A percentile compares a stretch with the other conserved stretches of the same genome.
phyloP scores from a whole-genome alignment of 1,139 yeast species.

The Yamadazyma siamensis region DNA sequence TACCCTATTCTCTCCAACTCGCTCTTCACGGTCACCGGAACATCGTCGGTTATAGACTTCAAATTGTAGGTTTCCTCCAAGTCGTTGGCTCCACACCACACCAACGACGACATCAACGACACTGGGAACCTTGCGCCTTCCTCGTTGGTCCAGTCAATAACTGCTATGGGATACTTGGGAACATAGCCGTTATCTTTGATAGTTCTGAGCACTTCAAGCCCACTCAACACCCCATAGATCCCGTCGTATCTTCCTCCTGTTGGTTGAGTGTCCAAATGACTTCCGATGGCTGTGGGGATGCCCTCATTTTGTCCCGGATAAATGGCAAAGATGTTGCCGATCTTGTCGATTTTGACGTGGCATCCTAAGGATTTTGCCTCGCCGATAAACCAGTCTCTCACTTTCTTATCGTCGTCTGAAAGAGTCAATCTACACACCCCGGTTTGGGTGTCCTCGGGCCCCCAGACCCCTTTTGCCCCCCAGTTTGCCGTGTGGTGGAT shows the following conservation, averaged over 20 bases:
- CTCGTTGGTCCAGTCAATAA: slow-evolving; percentile 72
- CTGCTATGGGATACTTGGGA: slow-evolving; percentile 64
- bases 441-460: slow-evolving; percentile 51
- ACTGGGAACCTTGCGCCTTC: slow-evolving; percentile 77
- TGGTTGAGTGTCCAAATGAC: slow-evolving; percentile 78
- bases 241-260: slow-evolving; percentile 78
- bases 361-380: slow-evolving; percentile 58
- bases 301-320: slow-evolving; percentile 54
- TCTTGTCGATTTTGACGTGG: slow-evolving; percentile 51
- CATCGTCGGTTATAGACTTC: slow-evolving; percentile 51
- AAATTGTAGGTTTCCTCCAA: slow-evolving; percentile 49
- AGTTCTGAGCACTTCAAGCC: slow-evolving; percentile 64
- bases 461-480: slow-evolving; percentile 66
- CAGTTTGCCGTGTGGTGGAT: slow-evolving; percentile 59
- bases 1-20: slow-evolving; percentile 64
- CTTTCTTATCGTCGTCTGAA: slow-evolving; percentile 57
- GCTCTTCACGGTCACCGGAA: slow-evolving; percentile 48
- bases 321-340: slow-evolving; percentile 67
- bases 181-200: slow-evolving; percentile 53
- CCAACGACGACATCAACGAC: slow-evolving; percentile 62
- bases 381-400: slow-evolving; percentile 64
- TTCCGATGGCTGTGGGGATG: slow-evolving; percentile 65
- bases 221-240: slow-evolving; percentile 63
- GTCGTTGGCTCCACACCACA: slow-evolving; percentile 55
- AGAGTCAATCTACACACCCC: slow-evolving; percentile 64